Evolutionary conservation across 2,329 filamentous ascomycete species (phyloP).

Genomic region (Pleurostoma richardsiae): DNA sequence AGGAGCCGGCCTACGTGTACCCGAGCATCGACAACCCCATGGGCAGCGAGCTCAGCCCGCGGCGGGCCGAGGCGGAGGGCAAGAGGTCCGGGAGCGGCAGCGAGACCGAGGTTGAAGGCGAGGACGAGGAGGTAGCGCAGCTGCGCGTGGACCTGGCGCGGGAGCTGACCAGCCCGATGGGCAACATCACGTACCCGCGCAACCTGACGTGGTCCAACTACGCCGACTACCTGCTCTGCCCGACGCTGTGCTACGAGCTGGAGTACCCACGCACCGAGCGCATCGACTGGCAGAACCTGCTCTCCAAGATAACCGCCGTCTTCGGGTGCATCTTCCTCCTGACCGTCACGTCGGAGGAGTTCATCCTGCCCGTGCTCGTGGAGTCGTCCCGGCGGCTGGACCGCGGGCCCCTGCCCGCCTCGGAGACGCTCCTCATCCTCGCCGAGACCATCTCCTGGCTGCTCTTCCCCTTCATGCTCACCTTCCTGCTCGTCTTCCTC

Average conservation of each 20-base stretch:
- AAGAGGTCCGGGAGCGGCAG: slow-evolving; percentile 2
- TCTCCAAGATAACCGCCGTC: slow-evolving; percentile 80
- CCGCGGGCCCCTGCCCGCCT: slow-evolving; percentile 27
- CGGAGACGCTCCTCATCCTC: slow-evolving; percentile 73
- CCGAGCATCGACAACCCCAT: slow-evolving; percentile 54
- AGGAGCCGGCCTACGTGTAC: slow-evolving; percentile 71
- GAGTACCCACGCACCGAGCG: slow-evolving; percentile 79
- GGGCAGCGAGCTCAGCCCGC: slow-evolving; percentile 27
- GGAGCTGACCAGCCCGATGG: slow-evolving; percentile 86
- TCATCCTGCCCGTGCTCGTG: slow-evolving; percentile 83
- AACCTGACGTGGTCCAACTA: slow-evolving; percentile 85
- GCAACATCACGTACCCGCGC: slow-evolving; percentile 81
- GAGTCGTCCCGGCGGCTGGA: slow-evolving; percentile 56
- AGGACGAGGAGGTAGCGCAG: slow-evolving; percentile 52
- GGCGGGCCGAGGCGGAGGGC: slow-evolving; percentile 13
- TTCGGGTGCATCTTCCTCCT: slow-evolving; percentile 97
- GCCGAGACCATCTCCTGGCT: slow-evolving; percentile 87
- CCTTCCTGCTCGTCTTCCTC: slow-evolving; percentile 90
- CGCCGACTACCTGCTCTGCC: slow-evolving; percentile 81
- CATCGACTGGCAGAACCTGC: slow-evolving; percentile 76
- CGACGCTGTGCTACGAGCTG: slow-evolving; percentile 94
- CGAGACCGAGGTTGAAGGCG: slow-evolving; percentile 10
- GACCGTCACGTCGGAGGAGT: slow-evolving; percentile 87
- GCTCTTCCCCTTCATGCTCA: slow-evolving; percentile 96
- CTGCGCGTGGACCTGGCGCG: slow-evolving; percentile 83